phyloP scores from a whole-genome alignment of 2,329 filamentous ascomycete genomes.

The Cryphonectria nitschkei region DNA sequence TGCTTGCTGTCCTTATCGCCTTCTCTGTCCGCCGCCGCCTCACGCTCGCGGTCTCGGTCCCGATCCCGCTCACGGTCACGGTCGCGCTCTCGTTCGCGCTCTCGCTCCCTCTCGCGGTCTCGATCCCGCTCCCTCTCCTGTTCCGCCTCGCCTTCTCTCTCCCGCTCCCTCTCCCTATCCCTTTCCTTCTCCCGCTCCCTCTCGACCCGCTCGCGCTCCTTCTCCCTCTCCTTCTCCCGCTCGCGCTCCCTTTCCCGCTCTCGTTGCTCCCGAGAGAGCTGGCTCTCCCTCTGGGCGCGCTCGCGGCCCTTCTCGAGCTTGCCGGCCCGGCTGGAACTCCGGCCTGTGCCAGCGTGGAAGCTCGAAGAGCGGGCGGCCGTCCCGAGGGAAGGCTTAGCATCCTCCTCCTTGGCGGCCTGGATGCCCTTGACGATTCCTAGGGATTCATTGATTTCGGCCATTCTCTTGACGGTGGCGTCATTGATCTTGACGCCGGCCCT shows the following conservation, averaged over 20 bases:
- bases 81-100: constrained; percentile 22
- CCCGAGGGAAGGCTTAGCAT: constrained; percentile 35
- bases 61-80: constrained; percentile 32
- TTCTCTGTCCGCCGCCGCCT: constrained; percentile 38
- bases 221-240: constrained; percentile 29
- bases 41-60: constrained; percentile 35
- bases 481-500: constrained; percentile 41
- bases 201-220: constrained; percentile 30
- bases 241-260: constrained; percentile 22
- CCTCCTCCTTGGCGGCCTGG: constrained; percentile 46
- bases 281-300: constrained; percentile 34
- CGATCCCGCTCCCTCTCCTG: constrained; percentile 28
- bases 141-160: constrained; percentile 30
- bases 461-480: constrained; percentile 34
- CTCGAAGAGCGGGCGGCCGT: constrained; percentile 32
- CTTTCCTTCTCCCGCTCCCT: constrained; percentile 27
- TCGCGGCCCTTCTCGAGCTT: constrained; percentile 29
- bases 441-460: constrained; percentile 43
- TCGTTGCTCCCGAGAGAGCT: constrained; percentile 14
- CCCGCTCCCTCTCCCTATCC: constrained; percentile 31
- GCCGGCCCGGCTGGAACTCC: constrained; percentile 31
- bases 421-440: constrained; percentile 45
- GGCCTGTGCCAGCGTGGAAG: constrained; percentile 26
- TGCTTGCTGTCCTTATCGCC: constrained; percentile 29
- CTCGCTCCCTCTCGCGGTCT: constrained; percentile 21